phyloP scores from a whole-genome alignment of 495 filamentous ascomycete species.

The Apiosordaria backusii region DNA sequence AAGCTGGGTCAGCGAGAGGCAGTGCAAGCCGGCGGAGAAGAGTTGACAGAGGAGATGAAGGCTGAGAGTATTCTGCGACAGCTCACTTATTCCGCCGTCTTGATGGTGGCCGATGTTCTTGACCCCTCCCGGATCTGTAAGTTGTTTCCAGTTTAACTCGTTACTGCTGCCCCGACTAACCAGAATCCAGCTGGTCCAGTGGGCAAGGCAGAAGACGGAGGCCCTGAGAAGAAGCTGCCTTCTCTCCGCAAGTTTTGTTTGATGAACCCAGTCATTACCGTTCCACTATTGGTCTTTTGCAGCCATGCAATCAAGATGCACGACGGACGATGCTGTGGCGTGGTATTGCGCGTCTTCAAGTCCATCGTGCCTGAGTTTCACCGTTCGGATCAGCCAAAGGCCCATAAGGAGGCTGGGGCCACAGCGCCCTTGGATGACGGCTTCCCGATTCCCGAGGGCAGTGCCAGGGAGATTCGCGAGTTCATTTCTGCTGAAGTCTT shows the following conservation, averaged over 20 bases:
- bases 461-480: conserved; percentile 71
- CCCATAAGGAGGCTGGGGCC: conserved; percentile 10
- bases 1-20: conserved; percentile 56
- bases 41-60: conserved; percentile 94
- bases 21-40: conserved; percentile 55
- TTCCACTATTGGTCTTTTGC: conserved; percentile 85
- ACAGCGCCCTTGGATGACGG: conserved; percentile 30
- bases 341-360: conserved; percentile 78
- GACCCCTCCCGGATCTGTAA: conserved; percentile 64
- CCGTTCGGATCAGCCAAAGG: conserved; percentile 14
- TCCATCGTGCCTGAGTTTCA: conserved; percentile 78
- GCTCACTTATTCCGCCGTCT: conserved; percentile 83
- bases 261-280: conserved; percentile 70
- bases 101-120: conserved; percentile 82
- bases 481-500: conserved; percentile 85
- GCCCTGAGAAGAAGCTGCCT: conserved; percentile 30
- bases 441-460: conserved; percentile 44
- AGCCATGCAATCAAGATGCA: conserved; percentile 86
- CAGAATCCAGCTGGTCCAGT: conserved; percentile 1
- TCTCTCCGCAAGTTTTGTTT: conserved; percentile 77
- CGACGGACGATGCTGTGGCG: conserved; percentile 81
- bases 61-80: conserved; percentile 94
- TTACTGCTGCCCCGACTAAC: conserved; percentile 15
- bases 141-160: conserved; percentile 16
- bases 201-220: conserved; percentile 6